Evolutionary conservation across 352 stramenopile species (phyloP).

Genomic region (Phytopythium kandeliae): DNA sequence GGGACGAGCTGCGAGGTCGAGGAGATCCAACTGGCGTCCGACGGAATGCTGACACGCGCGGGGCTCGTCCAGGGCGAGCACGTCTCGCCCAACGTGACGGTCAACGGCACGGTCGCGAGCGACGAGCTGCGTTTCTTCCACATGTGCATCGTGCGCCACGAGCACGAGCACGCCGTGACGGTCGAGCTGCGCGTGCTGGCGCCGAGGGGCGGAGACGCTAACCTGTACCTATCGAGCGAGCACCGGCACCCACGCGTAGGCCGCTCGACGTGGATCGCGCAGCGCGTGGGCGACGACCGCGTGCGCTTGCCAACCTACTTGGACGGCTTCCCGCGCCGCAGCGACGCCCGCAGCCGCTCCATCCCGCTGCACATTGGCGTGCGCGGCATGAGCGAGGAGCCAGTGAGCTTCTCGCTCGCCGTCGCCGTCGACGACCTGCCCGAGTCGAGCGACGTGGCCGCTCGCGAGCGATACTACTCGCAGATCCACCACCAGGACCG

Average conservation of each 20-base stretch:
- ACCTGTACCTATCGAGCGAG: constrained; percentile 66
- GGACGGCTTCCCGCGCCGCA: constrained; percentile 63
- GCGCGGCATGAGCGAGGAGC: constrained; percentile 26
- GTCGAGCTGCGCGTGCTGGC: constrained; percentile 39
- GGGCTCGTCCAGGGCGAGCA: constrained; percentile 41
- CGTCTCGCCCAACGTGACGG: constrained; percentile 54
- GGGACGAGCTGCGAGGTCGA: constrained; percentile 33
- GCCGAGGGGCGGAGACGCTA: constrained; percentile 33
- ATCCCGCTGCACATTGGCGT: constrained; percentile 73
- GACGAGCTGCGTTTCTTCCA: constrained; percentile 71
- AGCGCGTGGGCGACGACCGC: constrained; percentile 43
- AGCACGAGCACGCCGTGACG: constrained; percentile 72
- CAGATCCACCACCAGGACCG: constrained; percentile 24
- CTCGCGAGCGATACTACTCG: constrained; percentile 53
- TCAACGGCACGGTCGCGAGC: constrained; percentile 46
- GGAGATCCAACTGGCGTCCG: constrained; percentile 66
- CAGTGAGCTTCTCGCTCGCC: constrained; percentile 36
- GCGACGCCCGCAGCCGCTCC: constrained; percentile 33
- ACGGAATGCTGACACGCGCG: constrained; percentile 51
- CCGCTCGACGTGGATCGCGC: constrained; percentile 65
- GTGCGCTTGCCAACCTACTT: constrained; percentile 74
- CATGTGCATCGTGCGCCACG: constrained; percentile 63
- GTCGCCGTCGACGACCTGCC: constrained; percentile 61
- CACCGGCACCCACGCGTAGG: constrained; percentile 56
- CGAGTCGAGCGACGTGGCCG: constrained; percentile 36